Conservation (phyloP, 2,329 filamentous ascomycete genomes). For the Penicillium crustosum region DNA sequence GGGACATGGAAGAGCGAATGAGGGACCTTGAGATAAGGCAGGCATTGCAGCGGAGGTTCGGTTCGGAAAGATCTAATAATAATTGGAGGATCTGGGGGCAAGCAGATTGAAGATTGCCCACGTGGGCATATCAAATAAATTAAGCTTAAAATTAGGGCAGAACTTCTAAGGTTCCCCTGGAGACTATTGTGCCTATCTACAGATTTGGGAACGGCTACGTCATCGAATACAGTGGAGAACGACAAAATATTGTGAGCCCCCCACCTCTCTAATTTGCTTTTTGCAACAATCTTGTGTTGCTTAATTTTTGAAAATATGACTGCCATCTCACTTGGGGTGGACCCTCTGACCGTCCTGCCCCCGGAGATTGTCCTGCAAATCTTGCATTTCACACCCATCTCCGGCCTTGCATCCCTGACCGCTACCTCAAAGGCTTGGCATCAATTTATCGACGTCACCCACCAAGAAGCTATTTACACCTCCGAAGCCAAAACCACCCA, state of each 20-base stretch:
- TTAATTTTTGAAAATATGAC: conserved; percentile 18
- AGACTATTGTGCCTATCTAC: background rate
- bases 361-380: conserved; percentile 45
- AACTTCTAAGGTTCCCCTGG: background rate
- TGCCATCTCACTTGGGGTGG: conserved; percentile 11
- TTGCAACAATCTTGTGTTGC: conserved; percentile 2
- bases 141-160: conserved; percentile 1
- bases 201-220: background rate
- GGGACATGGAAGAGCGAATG: background rate
- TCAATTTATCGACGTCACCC: conserved; percentile 44
- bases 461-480: conserved; percentile 46
- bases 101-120: background rate
- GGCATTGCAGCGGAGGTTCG: background rate
- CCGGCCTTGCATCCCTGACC: conserved; percentile 39
- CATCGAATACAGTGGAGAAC: conserved; percentile 7
- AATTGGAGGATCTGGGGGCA: background rate
- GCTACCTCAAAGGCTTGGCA: conserved; percentile 41
- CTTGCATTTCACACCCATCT: conserved; percentile 39
- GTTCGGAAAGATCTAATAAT: background rate
- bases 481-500: conserved; percentile 32
- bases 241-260: conserved; percentile 11
- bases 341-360: conserved; percentile 36
- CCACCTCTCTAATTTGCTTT: conserved; percentile 2
- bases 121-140: background rate
- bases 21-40: background rate